Conservation (phyloP, 164 flowering plant genomes). For the Tinospora cordifolia region DNA sequence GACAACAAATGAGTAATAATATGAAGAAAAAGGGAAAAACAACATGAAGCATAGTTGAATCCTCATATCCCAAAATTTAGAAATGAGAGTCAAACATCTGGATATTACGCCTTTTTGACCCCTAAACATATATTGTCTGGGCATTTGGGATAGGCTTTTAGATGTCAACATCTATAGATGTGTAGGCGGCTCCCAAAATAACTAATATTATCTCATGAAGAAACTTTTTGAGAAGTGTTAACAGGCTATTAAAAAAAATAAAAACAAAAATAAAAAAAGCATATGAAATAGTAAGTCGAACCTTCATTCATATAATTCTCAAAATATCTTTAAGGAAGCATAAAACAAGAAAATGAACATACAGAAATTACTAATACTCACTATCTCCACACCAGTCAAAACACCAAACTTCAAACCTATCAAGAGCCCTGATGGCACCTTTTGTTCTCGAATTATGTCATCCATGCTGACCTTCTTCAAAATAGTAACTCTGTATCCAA, state of each 20-base stretch:
- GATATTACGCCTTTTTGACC: too few species aligned
- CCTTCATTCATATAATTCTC: not conserved
- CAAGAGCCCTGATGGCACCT: conserved; percentile 36
- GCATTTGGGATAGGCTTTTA: not conserved
- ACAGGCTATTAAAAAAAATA: not conserved
- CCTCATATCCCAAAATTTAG: too few species aligned
- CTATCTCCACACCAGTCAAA: conserved; percentile 43
- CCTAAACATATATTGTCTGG: too few species aligned
- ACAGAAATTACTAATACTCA: conserved; percentile 25
- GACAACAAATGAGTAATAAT: too few species aligned
- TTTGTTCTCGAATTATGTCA: conserved; percentile 23
- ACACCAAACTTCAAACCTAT: conserved; percentile 40
- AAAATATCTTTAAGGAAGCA: not conserved
- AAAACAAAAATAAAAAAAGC: too few species aligned
- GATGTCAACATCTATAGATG: not conserved
- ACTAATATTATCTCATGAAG: not conserved
- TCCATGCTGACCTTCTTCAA: conserved; percentile 32
- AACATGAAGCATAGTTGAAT: too few species aligned
- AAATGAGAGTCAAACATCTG: too few species aligned
- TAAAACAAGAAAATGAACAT: not conserved
- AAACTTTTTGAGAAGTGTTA: not conserved
- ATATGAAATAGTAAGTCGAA: not conserved
- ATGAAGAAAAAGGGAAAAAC: too few species aligned
- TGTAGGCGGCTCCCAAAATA: not conserved
- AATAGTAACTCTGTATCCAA: not conserved